Evolutionary conservation across 139 green algal species (phyloP).

Genomic region (Tetratostichococcus sp.): DNA sequence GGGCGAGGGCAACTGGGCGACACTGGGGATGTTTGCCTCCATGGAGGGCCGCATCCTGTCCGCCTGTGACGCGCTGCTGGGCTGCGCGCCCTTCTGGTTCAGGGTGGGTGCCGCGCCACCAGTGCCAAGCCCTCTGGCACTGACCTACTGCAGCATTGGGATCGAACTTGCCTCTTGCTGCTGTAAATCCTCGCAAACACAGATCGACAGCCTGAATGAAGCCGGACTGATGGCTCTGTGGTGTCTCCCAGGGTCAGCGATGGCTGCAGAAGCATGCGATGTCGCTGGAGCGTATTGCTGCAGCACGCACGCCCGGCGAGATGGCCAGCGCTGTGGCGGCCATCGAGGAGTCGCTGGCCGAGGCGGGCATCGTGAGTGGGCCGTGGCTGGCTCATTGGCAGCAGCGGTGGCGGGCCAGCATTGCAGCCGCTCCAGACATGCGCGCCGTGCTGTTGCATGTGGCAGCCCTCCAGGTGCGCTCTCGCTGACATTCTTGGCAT

Average conservation of each 20-base stretch:
- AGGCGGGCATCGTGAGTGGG: slow-evolving; percentile 15
- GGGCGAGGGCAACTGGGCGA: slow-evolving; percentile 48
- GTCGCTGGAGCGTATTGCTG: slow-evolving; percentile 17
- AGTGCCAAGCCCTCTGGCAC: no score
- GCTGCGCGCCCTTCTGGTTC: slow-evolving; percentile 55
- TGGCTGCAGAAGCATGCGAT: slow-evolving; percentile 12
- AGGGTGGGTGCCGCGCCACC: slow-evolving; percentile 30
- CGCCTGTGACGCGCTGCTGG: slow-evolving; percentile 46
- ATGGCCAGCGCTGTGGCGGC: slow-evolving; percentile 24
- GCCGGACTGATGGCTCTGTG: no score
- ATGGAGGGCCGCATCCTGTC: slow-evolving; percentile 38
- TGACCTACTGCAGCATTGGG: background rate
- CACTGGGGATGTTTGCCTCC: slow-evolving; percentile 6
- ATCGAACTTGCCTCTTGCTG: no score
- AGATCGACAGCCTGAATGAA: no score
- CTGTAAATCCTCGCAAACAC: no score
- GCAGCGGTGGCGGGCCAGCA: slow-evolving; percentile 35
- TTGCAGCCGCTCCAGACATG: slow-evolving; percentile 20
- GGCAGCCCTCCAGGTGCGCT: slow-evolving; percentile 46
- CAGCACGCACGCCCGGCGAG: slow-evolving; percentile 1
- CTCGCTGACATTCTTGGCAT: no score
- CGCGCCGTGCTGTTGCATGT: slow-evolving; percentile 45
- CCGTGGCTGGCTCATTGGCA: slow-evolving; percentile 42
- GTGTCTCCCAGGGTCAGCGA: slow-evolving; percentile 10
- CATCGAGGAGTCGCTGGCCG: slow-evolving; percentile 28